Base-by-base conservation (phyloP, 805 yeast genomes). In the Cephaloascus fragrans region DNA sequence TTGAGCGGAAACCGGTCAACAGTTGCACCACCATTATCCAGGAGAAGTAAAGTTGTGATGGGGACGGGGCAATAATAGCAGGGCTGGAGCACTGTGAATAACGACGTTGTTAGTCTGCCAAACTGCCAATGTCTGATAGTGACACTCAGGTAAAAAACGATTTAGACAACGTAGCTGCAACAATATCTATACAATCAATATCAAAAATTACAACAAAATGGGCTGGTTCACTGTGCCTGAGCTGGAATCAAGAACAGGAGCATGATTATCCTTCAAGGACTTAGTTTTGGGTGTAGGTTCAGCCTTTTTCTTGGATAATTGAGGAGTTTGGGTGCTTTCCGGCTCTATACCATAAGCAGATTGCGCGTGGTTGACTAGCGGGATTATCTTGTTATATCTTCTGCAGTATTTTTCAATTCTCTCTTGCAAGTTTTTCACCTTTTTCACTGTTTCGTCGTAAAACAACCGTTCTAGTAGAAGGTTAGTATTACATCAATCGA, bases 311-410 rank as follows among this genome's bases (percentile, higher is more conserved):
- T 9, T 26, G 14, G 29, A 9, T 26, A 14, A 14, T 9, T 9
- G 9, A 26, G 29, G 12, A 9, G 14, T 26, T 14, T 14, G 59
- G n/a, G 58, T 53, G 10, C 59, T 65, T 45, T 71, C 77, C 3
- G 69, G 76, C 33, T 67, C 73, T 41, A 69, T 62, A 0, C 78
- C 78, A 37, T 67, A 54, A 42, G 68, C 70, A 26, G 69, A 62
- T 48, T 73, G 77, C 1, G 77, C 62, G 43, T 70, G 61, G 44
- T 73, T 61, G 34, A 74, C 68, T 33, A 74, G 61, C 3, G 80
- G 79, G 2, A 71, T 52, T 15, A 74, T 52, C 40, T 66, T 56
- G 37, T 62, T 68, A 49, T 71, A 74, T 38, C 67, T 59, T 4
- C 47, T 54, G 43, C 68, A 62, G 42, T 72, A 73, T 3, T 60